Base-by-base conservation (phyloP, 176 grass and related monocot genomes). In the Canna indica region DNA sequence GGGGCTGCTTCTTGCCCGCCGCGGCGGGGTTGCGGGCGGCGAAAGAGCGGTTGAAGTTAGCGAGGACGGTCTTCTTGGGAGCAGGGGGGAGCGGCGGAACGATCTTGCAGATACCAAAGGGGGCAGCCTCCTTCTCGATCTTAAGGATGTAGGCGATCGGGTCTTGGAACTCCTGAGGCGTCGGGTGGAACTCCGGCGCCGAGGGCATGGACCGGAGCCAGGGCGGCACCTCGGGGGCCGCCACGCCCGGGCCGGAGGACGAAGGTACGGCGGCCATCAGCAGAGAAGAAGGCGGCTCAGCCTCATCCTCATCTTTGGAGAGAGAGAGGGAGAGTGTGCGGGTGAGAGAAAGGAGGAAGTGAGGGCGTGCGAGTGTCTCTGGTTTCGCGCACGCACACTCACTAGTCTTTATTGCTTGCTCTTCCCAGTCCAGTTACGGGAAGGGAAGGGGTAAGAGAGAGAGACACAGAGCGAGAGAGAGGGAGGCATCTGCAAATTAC, bases 91-190 rank as follows among this genome's bases (percentile, higher is more conserved):
- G 72, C 22, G 95, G 90, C 9, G 95, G 90, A 20, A 94, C 86
- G 86, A 99, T 90, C 84, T 94, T 99, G 82, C 95, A 99, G 87
- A 99, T 99, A 75, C 95, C 95, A 66, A 88, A 99, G 68, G 83
- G 80, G 25, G 90, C 90, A 17, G 95, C 95, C 78, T 88, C 90
- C 73, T 78, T 73, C 78, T 93, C 90, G 86, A 99, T 99, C 78
- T 87, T 93, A 77, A 99, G 80, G 80, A 99, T 93, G 78, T 87
- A 99, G 69, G 86, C 86, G 78, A 99, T 84, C 47, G 95, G 95
- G 86, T 99, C 84, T 0, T 85, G 82, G 77, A 99, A 99, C 73
- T 99, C 90, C 39, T 80, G 82, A 1, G 47, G 59, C 57, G 86
- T 88, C 34, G 95, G 95, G 78, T 31, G 84, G 86, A 80, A 99